Evolutionary conservation across 1,284 basidiomycete genomes (phyloP).

Genomic region (Ganoderma lingzhi): DNA sequence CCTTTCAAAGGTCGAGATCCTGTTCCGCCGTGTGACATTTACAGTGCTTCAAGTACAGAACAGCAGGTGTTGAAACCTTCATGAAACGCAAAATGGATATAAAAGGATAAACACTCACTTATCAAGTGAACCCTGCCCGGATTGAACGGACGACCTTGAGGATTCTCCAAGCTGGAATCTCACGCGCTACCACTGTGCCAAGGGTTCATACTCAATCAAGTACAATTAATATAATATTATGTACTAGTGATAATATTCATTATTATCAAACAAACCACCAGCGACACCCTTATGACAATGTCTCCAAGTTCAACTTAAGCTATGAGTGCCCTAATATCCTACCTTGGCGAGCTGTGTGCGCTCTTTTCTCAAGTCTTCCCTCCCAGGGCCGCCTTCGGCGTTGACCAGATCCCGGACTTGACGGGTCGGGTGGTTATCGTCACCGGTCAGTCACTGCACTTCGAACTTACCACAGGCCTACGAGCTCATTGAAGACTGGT

Average conservation of each 20-base stretch:
- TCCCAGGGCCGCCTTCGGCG: slow-evolving; percentile 51
- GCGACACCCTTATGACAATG: no score
- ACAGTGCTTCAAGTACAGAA: neutral
- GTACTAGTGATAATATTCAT: no score
- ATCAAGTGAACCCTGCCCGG: slow-evolving; percentile 40
- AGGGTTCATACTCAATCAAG: slow-evolving; percentile 23
- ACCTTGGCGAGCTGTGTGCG: neutral
- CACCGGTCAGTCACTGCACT: slow-evolving; percentile 42
- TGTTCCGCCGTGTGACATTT: no score
- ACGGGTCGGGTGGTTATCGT: slow-evolving; percentile 52
- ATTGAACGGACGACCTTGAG: slow-evolving; percentile 46
- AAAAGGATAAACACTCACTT: neutral
- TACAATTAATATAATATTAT: no score
- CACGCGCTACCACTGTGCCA: slow-evolving; percentile 38
- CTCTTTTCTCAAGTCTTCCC: slow-evolving; percentile 35
- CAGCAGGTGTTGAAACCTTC: no score
- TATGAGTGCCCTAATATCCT: slow-evolving; percentile 1
- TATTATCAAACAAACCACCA: no score
- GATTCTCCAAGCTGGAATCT: slow-evolving; percentile 35
- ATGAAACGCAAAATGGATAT: slow-evolving; percentile 8
- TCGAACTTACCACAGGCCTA: neutral
- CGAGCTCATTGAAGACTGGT: neutral
- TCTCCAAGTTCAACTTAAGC: neutral
- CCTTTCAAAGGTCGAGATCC: no score
- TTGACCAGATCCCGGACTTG: slow-evolving; percentile 59